Percentiles rank a stretch among this genome's conserved stretches.
Evolutionary conservation across 768 basidiomycete genomes (phyloP).

Genomic region (Termitomyces sp.): DNA sequence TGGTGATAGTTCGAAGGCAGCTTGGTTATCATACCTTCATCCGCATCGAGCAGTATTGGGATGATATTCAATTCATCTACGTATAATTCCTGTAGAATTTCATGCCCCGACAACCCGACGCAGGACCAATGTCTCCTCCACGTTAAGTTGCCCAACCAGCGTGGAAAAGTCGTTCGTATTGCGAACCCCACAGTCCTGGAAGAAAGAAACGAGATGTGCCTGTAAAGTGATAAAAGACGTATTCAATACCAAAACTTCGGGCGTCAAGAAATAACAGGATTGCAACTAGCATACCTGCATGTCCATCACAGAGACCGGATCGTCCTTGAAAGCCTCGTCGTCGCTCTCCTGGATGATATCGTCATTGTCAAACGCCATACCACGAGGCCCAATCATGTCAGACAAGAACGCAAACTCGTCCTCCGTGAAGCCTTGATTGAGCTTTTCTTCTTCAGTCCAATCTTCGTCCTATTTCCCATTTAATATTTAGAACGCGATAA

Average conservation of each 20-base stretch:
- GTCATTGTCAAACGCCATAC: slow-evolving; percentile 73
- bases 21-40: no score
- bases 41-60: background rate
- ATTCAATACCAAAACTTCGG: background rate
- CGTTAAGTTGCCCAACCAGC: slow-evolving; percentile 60
- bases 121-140: slow-evolving; percentile 71
- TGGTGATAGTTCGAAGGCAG: no score
- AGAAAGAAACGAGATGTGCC: slow-evolving; percentile 68
- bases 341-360: slow-evolving; percentile 69
- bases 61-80: background rate
- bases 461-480: slow-evolving; percentile 62
- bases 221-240: slow-evolving; percentile 22
- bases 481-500: background rate
- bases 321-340: slow-evolving; percentile 86
- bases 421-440: slow-evolving; percentile 53
- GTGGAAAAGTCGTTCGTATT: slow-evolving; percentile 62
- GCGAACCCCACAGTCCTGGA: slow-evolving; percentile 61
- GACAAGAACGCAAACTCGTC: slow-evolving; percentile 86
- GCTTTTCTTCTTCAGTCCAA: slow-evolving; percentile 89
- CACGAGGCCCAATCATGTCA: slow-evolving; percentile 74
- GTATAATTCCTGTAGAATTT: background rate
- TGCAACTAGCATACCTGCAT: slow-evolving; percentile 47
- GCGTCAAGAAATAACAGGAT: background rate
- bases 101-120: slow-evolving; percentile 37
- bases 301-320: slow-evolving; percentile 85